phyloP scores from a whole-genome alignment of 306 rosid species.

The Cicer judaicum region DNA sequence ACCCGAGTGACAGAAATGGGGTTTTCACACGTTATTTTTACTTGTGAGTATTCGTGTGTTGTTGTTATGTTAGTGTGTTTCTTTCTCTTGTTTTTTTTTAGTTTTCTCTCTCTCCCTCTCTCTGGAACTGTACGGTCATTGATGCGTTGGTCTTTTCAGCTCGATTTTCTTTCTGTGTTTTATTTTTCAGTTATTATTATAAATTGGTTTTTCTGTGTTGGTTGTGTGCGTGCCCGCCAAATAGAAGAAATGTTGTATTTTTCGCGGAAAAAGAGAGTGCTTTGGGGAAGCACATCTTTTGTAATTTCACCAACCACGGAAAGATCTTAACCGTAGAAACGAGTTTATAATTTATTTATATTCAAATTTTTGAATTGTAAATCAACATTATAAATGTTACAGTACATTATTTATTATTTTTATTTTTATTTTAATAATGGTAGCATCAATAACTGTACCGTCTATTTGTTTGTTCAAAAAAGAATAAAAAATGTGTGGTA shows the following conservation, averaged over 20 bases:
- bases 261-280: slow-evolving; percentile 2
- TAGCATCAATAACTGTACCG: not conserved
- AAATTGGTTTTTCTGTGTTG: not conserved
- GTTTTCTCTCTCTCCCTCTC: not conserved
- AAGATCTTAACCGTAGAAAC: not conserved
- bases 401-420: too few species aligned
- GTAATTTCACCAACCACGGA: not conserved
- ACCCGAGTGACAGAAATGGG: slow-evolving; percentile 38
- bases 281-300: not conserved
- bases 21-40: slow-evolving; percentile 12
- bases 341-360: not conserved
- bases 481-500: not conserved
- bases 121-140: slow-evolving; percentile 19
- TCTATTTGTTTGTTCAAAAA: not conserved
- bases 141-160: slow-evolving; percentile 2
- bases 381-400: not conserved
- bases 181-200: not conserved
- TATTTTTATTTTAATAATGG: too few species aligned
- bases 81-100: not conserved
- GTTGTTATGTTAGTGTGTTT: not conserved
- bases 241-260: slow-evolving; percentile 2
- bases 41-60: slow-evolving; percentile 7
- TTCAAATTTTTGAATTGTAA: too few species aligned
- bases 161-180: not conserved
- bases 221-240: not conserved